A percentile compares a stretch with the other conserved stretches of the same genome.
Evolutionary conservation across 768 basidiomycete species (phyloP).

Genomic region (Phylloporus arenicola): DNA sequence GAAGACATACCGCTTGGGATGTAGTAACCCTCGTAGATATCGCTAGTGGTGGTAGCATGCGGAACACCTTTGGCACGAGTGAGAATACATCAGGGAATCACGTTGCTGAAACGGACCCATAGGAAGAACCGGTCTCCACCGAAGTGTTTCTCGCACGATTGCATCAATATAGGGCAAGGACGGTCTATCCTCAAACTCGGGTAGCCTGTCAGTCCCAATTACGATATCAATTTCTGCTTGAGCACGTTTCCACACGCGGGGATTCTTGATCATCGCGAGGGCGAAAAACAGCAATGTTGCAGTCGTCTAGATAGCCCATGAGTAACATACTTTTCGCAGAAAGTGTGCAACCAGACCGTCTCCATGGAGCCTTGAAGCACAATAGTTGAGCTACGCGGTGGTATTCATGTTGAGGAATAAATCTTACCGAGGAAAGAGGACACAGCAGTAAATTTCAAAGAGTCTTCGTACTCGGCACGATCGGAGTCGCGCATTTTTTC

Average conservation of each 20-base stretch:
- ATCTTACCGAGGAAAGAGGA: background rate
- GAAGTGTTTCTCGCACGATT: conserved; percentile 3
- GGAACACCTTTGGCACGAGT: conserved; percentile 1
- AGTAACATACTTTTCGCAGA: background rate
- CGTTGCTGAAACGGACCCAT: background rate
- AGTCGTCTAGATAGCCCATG: background rate
- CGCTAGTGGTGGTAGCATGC: conserved; percentile 30
- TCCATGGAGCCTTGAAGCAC: background rate
- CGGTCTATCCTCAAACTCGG: background rate
- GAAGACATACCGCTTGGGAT: conserved; percentile 42
- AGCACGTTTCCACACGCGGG: conserved; percentile 9
- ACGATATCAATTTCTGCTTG: conserved; percentile 9
- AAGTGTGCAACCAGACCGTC: background rate
- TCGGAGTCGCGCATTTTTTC: background rate
- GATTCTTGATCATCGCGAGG: conserved; percentile 10
- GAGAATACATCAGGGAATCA: background rate
- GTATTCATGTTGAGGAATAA: no score
- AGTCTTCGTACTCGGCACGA: background rate
- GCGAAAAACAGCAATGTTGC: background rate
- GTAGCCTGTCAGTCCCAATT: conserved; percentile 2
- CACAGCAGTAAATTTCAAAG: background rate
- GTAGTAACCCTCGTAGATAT: conserved; percentile 39
- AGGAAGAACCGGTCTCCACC: conserved; percentile 5
- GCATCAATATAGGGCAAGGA: conserved; percentile 9
- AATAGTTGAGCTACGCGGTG: background rate